Evolutionary conservation across 306 rosid species (phyloP).

Genomic region (Citrullus amarus): DNA sequence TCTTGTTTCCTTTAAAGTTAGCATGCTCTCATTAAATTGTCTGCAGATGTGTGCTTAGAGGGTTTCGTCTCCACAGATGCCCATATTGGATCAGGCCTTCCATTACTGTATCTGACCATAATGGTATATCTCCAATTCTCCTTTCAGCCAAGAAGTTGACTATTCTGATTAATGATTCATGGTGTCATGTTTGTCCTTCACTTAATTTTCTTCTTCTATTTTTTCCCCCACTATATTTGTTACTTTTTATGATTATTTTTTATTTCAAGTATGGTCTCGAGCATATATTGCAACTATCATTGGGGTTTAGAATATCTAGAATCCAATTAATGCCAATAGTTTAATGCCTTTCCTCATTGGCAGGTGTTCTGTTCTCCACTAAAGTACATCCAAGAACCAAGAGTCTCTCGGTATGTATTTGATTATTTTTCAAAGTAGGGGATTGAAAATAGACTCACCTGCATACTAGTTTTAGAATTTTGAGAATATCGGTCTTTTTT

Average conservation of each 20-base stretch:
- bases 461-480: background rate
- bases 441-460: conserved; percentile 7
- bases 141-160: background rate
- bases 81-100: conserved; percentile 98
- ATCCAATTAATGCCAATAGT: background rate
- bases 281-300: background rate
- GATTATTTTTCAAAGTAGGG: conserved; percentile 7
- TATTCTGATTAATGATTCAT: background rate
- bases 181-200: background rate
- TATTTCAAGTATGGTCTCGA: background rate
- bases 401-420: conserved; percentile 70
- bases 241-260: background rate
- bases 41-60: conserved; percentile 92
- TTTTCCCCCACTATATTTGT: background rate
- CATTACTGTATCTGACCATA: conserved; percentile 81
- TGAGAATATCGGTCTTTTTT: background rate
- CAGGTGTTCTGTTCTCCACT: conserved; percentile 89
- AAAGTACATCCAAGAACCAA: conserved; percentile 89
- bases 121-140: conserved; percentile 36
- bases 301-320: background rate
- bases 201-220: background rate
- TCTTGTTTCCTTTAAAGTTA: background rate
- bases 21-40: background rate
- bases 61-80: conserved; percentile 93
- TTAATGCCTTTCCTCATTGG: conserved; percentile 18